Percentiles rank a stretch among this genome's conserved stretches.
Conservation (phyloP, 306 rosid genomes). For the Cucumis melo region DNA sequence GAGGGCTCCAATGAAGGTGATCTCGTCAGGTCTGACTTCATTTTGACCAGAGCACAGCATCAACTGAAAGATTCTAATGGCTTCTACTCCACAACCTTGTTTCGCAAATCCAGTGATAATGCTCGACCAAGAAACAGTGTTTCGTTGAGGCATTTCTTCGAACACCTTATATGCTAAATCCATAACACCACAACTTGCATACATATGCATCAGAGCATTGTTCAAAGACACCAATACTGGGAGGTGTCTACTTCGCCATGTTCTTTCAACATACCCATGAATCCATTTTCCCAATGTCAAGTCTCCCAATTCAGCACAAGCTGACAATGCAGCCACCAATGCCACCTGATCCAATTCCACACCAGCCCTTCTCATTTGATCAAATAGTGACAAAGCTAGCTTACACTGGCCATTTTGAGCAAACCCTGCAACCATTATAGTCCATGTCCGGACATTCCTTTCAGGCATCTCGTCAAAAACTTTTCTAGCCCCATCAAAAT, state of each 20-base stretch:
- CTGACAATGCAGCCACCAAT: constrained; percentile 51
- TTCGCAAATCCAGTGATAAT: constrained; percentile 59
- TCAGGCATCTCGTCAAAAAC: constrained; percentile 40
- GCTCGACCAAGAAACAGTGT: constrained; percentile 65
- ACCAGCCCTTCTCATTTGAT: constrained; percentile 44
- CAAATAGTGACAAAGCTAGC: constrained; percentile 44
- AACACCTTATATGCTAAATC: constrained; percentile 44
- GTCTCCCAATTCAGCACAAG: constrained; percentile 57
- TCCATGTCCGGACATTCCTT: constrained; percentile 61
- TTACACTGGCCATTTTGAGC: constrained; percentile 34
- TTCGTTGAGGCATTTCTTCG: constrained; percentile 30
- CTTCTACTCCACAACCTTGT: constrained; percentile 58
- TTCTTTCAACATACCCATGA: constrained; percentile 28
- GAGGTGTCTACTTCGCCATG: constrained; percentile 13
- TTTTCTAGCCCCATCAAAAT: constrained; percentile 27
- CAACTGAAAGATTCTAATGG: constrained; percentile 35
- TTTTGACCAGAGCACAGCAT: constrained; percentile 34
- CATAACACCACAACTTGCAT: constrained; percentile 49
- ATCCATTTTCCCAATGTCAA: constrained; percentile 58
- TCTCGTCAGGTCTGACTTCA: constrained; percentile 51
- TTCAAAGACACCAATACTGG: constrained; percentile 32
- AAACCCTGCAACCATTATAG: constrained; percentile 45
- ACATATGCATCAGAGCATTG: constrained; percentile 79
- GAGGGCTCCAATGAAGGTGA: constrained; percentile 53
- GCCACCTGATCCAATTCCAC: constrained; percentile 53